A percentile compares a stretch with the other conserved stretches of the same genome.
Conservation (phyloP, 306 rosid genomes). For the Begonia fuchsioides region DNA sequence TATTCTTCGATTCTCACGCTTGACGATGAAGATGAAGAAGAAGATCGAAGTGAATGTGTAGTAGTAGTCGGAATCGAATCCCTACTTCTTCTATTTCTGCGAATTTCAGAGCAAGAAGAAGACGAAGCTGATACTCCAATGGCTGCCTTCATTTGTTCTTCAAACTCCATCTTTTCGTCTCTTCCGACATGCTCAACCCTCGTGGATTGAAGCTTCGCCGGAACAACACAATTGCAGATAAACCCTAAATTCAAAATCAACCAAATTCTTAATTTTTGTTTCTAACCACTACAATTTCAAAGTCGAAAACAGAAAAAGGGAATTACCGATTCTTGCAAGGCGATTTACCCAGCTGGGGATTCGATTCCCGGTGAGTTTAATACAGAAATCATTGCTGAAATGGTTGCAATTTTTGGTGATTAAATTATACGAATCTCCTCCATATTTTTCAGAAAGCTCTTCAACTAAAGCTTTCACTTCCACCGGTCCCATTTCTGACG, state of each 20-base stretch:
- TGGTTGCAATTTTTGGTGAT: constrained; percentile 92
- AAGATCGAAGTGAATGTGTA: no score
- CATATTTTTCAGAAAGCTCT: constrained; percentile 53
- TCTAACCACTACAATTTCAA: no score
- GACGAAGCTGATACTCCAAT: constrained; percentile 19
- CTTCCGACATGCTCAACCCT: constrained; percentile 42
- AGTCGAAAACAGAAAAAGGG: neutral
- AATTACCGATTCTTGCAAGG: constrained; percentile 83
- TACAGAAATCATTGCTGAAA: constrained; percentile 70
- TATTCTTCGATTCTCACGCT: no score
- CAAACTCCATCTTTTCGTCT: constrained; percentile 30
- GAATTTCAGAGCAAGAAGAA: no score
- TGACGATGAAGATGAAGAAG: no score
- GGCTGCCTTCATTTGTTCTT: constrained; percentile 55
- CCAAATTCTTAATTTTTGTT: no score
- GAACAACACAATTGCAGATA: constrained; percentile 90
- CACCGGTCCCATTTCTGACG: constrained; percentile 46
- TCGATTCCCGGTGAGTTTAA: constrained; percentile 44
- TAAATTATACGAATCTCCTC: constrained; percentile 76
- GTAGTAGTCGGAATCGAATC: no score
- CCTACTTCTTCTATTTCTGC: no score
- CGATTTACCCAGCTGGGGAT: constrained; percentile 96
- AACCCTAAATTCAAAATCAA: constrained; percentile 17
- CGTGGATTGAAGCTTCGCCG: constrained; percentile 65
- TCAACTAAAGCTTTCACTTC: constrained; percentile 64